Conservation (phyloP, 1,284 basidiomycete genomes). For the Chiua sp. region DNA sequence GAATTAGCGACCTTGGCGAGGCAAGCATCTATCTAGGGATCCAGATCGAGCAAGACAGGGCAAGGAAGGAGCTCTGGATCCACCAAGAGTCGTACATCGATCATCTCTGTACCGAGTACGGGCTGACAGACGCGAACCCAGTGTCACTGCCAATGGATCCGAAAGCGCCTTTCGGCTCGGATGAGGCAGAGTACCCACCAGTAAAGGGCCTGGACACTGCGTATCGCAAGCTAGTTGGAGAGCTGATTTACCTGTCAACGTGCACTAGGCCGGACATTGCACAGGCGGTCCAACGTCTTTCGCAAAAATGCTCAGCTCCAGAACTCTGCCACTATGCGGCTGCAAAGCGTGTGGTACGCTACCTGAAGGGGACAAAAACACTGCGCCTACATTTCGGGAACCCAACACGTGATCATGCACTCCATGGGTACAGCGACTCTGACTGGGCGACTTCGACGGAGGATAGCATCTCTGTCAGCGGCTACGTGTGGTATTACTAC, state of each 20-base stretch:
- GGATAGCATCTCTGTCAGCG: neutral
- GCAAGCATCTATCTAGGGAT: too few species aligned
- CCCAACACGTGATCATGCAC: rapidly evolving
- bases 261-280: constrained; percentile 1
- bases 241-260: constrained; percentile 7
- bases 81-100: constrained; percentile 14
- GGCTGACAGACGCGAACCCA: neutral
- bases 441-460: neutral
- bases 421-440: neutral
- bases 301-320: neutral
- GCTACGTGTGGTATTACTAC: neutral
- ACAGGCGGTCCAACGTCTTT: neutral
- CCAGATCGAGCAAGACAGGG: neutral
- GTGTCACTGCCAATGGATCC: constrained; percentile 1
- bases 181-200: neutral
- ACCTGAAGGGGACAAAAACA: neutral
- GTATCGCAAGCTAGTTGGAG: constrained; percentile 1
- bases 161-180: neutral
- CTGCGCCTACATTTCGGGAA: neutral
- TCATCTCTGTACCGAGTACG: constrained; percentile 4
- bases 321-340: neutral
- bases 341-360: rapidly evolving
- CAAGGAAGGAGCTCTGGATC: neutral
- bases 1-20: too few species aligned
- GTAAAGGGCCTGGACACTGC: neutral